phyloP scores from a whole-genome alignment of 805 yeast genomes.

The Kazachstania taianensis region DNA sequence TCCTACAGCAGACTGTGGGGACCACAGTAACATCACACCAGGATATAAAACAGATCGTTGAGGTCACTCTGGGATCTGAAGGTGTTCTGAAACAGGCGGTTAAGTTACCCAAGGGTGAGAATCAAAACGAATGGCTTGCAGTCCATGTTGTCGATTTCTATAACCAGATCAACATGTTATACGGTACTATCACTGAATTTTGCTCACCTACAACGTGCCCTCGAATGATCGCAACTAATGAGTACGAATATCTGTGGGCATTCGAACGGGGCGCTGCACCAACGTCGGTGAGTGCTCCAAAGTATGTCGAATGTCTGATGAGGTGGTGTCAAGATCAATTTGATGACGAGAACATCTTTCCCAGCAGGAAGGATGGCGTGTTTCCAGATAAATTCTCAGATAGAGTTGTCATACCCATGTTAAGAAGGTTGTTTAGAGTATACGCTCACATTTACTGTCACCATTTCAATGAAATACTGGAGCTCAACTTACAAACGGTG shows the following conservation, averaged over 20 bases:
- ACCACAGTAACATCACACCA: conserved; percentile 46
- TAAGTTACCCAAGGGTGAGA: conserved; percentile 86
- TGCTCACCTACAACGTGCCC: conserved; percentile 95
- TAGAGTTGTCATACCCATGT: conserved; percentile 64
- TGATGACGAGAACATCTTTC: conserved; percentile 85
- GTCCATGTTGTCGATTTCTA: conserved; percentile 96
- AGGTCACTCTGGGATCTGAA: conserved; percentile 89
- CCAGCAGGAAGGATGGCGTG: conserved; percentile 82
- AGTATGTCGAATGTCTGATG: conserved; percentile 87
- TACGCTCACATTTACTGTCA: conserved; percentile 98
- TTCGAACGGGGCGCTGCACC: conserved; percentile 65
- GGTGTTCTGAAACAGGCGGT: conserved; percentile 88
- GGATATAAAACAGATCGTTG: conserved; percentile 81
- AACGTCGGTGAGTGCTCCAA: conserved; percentile 85
- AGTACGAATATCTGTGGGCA: conserved; percentile 96
- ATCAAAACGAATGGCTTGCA: conserved; percentile 88
- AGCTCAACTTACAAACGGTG: conserved; percentile 84
- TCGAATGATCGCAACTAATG: conserved; percentile 94
- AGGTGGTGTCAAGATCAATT: conserved; percentile 89
- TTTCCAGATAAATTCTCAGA: conserved; percentile 78
- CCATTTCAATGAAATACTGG: conserved; percentile 91
- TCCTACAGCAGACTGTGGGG: conserved; percentile 22
- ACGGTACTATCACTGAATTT: conserved; percentile 91
- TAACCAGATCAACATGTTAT: conserved; percentile 92
- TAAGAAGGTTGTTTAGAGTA: conserved; percentile 84